A percentile compares a stretch with the other conserved stretches of the same genome.
These are phyloP conservation scores for Cryptococcus hybrid DNA, from an alignment of 1,284 basidiomycete species.

Conservation along the genomic window DNA sequence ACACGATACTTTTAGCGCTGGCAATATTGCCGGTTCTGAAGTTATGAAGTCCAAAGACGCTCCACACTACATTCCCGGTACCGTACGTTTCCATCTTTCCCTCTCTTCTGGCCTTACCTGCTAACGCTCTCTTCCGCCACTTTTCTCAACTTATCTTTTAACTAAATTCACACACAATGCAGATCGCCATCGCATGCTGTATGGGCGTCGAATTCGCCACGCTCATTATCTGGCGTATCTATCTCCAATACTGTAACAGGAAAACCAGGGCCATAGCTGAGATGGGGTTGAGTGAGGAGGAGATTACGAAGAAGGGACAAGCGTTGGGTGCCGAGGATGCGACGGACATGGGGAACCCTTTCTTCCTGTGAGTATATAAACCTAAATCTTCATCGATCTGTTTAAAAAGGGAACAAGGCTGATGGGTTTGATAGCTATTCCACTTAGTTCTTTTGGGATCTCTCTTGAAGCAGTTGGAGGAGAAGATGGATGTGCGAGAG, in stretches of 20 bases:
- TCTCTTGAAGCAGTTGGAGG: too few relatives aligned
- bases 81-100: not conserved
- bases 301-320: constrained; percentile 22
- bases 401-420: too few relatives aligned
- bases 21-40: constrained; percentile 23
- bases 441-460: too few relatives aligned
- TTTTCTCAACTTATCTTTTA: too few relatives aligned
- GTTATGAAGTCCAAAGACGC: constrained; percentile 38
- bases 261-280: not conserved
- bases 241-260: constrained; percentile 21
- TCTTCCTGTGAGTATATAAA: constrained; percentile 18
- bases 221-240: constrained; percentile 24
- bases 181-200: constrained; percentile 18
- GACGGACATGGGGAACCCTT: constrained; percentile 27
- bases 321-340: constrained; percentile 25
- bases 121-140: not conserved
- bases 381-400: too few relatives aligned
- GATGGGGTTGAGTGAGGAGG: constrained; percentile 3
- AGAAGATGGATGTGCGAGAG: constrained; percentile 44
- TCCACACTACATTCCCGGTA: constrained; percentile 34
- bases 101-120: too few relatives aligned
- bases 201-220: constrained; percentile 20
- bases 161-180: too few relatives aligned
- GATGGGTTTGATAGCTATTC: too few relatives aligned
- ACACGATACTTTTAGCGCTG: not conserved